Conservation (phyloP, 306 rosid genomes). For the Gillenia trifoliata region DNA sequence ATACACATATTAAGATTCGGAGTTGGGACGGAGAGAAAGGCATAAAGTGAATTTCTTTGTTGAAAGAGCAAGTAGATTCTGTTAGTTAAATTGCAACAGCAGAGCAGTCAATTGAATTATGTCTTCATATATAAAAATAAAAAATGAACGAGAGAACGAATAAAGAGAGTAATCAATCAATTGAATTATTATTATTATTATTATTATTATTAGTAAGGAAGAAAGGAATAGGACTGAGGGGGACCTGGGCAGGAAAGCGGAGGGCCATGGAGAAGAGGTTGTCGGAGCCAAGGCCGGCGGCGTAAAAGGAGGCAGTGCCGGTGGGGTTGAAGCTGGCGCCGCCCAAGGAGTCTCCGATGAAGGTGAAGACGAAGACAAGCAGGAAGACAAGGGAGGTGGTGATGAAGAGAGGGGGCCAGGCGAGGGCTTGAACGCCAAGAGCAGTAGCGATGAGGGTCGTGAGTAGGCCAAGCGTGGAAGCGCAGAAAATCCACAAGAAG, state of each 20-base stretch:
- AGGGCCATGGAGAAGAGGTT: constrained; percentile 79
- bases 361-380: constrained; percentile 52
- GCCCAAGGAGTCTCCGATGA: constrained; percentile 56
- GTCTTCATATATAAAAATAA: not conserved
- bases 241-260: constrained; percentile 90
- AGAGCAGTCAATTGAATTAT: not conserved
- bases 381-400: constrained; percentile 52
- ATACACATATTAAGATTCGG: not conserved
- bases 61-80: not conserved
- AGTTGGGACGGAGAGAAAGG: not conserved
- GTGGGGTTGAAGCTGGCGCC: constrained; percentile 98
- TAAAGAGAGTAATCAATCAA: too few species aligned
- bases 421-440: constrained; percentile 41
- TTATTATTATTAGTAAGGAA: not conserved
- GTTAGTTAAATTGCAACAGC: not conserved
- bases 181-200: too few species aligned
- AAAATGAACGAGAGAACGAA: not conserved
- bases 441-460: constrained; percentile 30
- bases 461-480: constrained; percentile 57
- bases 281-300: constrained; percentile 63
- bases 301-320: constrained; percentile 67
- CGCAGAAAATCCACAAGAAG: constrained; percentile 64
- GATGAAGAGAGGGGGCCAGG: constrained; percentile 49
- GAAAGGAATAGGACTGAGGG: not conserved
- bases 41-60: not conserved